Evolutionary conservation across 2,329 filamentous ascomycete genomes (phyloP).

Genomic region (Magnaporthiopsis incrustans): DNA sequence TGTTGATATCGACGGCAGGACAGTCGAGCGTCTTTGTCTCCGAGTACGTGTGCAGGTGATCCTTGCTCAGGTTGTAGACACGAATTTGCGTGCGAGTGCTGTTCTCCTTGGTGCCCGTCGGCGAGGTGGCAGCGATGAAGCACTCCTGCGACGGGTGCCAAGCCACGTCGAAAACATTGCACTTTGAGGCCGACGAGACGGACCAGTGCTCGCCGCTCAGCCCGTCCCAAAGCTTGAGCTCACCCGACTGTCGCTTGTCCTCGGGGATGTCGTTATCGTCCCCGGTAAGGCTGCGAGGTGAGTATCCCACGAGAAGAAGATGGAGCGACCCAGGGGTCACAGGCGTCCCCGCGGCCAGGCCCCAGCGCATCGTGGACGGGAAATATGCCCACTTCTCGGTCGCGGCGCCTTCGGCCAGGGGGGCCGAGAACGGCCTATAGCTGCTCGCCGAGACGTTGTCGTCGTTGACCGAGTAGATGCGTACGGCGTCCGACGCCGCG

Average conservation of each 20-base stretch:
- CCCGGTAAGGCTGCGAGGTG: slow-evolving; percentile 43
- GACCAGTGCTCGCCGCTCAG: slow-evolving; percentile 32
- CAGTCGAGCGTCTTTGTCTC: slow-evolving; percentile 52
- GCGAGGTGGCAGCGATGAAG: slow-evolving; percentile 52
- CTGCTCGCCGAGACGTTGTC: slow-evolving; percentile 27
- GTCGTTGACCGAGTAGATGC: slow-evolving; percentile 43
- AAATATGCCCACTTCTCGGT: slow-evolving; percentile 52
- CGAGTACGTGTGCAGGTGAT: slow-evolving; percentile 24
- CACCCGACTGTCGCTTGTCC: slow-evolving; percentile 48
- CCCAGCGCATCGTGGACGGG: slow-evolving; percentile 58
- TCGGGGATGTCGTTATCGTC: slow-evolving; percentile 52
- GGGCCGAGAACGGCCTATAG: slow-evolving; percentile 33
- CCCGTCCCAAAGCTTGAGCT: slow-evolving; percentile 53
- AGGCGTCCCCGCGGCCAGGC: slow-evolving; percentile 18
- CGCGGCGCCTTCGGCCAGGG: slow-evolving; percentile 23
- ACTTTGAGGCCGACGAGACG: slow-evolving; percentile 41
- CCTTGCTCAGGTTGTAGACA: slow-evolving; percentile 32
- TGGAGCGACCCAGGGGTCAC: slow-evolving; percentile 32
- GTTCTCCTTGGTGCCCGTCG: slow-evolving; percentile 35
- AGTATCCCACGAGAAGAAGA: slow-evolving; percentile 54
- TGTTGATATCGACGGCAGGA: slow-evolving; percentile 52
- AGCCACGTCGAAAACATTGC: slow-evolving; percentile 56
- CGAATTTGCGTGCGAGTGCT: slow-evolving; percentile 48
- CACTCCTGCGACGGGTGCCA: slow-evolving; percentile 50
- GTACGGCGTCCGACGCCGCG: slow-evolving; percentile 42